These are phyloP conservation scores for Cyclospora cayetanensis DNA, from an alignment of 169 alveolate species.

Conservation along the genomic window DNA sequence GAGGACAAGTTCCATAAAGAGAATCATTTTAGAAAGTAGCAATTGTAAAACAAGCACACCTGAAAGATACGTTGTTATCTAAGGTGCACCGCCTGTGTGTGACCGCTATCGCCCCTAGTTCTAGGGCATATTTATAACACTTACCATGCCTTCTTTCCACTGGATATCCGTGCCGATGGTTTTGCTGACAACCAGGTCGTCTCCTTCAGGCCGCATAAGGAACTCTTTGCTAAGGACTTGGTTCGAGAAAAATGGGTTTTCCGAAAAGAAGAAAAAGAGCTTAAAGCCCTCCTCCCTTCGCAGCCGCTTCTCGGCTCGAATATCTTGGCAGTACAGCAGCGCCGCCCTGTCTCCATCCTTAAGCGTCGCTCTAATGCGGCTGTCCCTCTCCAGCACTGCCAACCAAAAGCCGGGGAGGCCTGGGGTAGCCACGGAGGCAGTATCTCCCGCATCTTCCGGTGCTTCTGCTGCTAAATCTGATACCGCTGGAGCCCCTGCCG, in stretches of 20 bases:
- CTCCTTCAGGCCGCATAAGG: neutral
- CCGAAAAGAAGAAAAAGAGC: neutral
- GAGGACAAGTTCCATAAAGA: too few species aligned
- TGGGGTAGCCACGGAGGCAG: neutral
- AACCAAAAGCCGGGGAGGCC: constrained; percentile 5
- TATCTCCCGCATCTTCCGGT: neutral
- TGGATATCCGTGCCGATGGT: neutral
- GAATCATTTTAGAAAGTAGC: too few species aligned
- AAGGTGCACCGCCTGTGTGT: too few species aligned
- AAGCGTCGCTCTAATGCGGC: neutral
- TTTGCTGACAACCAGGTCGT: neutral
- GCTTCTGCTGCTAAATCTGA: neutral
- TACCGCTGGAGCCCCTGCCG: constrained; percentile 1
- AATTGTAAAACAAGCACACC: too few species aligned
- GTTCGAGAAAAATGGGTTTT: neutral
- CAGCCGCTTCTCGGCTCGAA: neutral
- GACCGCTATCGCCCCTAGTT: too few species aligned
- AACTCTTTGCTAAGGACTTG: neutral
- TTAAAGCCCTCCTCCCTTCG: neutral
- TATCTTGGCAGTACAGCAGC: neutral
- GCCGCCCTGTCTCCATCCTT: neutral
- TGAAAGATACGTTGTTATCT: too few species aligned
- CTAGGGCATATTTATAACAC: too few species aligned
- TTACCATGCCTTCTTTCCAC: neutral
- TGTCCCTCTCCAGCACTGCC: neutral